Conservation (phyloP, 2,329 filamentous ascomycete species). For the Aspergillus vadensis region DNA sequence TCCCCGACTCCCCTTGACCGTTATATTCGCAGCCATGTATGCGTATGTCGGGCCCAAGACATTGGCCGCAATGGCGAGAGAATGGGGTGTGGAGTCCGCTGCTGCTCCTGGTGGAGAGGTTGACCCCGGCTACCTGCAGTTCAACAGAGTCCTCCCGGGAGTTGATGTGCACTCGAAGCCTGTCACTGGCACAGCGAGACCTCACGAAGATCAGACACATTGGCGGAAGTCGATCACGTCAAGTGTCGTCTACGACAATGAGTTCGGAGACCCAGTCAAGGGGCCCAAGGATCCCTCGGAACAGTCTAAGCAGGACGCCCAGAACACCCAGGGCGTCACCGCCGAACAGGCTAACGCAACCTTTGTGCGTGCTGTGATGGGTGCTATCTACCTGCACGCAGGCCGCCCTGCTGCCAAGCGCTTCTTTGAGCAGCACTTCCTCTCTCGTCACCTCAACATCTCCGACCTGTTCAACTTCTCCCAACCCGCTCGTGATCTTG, state of each 20-base stretch:
- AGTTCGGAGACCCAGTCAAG: constrained; percentile 70
- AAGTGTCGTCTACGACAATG: constrained; percentile 77
- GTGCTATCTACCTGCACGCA: constrained; percentile 81
- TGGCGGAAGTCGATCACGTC: constrained; percentile 73
- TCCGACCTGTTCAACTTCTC: constrained; percentile 79
- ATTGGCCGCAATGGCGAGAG: constrained; percentile 70
- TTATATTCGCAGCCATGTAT: constrained; percentile 82
- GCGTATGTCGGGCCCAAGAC: constrained; percentile 78
- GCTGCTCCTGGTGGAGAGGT: constrained; percentile 86
- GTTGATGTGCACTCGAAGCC: constrained; percentile 41
- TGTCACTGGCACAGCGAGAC: constrained; percentile 45
- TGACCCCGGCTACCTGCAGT: constrained; percentile 87
- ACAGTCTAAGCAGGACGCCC: constrained; percentile 19
- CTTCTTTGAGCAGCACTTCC: constrained; percentile 82
- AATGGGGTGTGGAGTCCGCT: constrained; percentile 93
- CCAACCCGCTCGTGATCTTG: constrained; percentile 80
- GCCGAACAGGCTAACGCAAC: constrained; percentile 66
- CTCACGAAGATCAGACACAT: constrained; percentile 56
- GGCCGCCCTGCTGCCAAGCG: constrained; percentile 75
- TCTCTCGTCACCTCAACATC: constrained; percentile 76
- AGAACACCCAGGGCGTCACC: constrained; percentile 42
- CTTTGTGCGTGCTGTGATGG: constrained; percentile 81
- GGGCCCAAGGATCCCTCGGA: constrained; percentile 32
- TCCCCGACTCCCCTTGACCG: constrained; percentile 84
- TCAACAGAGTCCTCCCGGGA: constrained; percentile 55